phyloP scores from a whole-genome alignment of 352 stramenopile genomes.

The Detonula confervacea region DNA sequence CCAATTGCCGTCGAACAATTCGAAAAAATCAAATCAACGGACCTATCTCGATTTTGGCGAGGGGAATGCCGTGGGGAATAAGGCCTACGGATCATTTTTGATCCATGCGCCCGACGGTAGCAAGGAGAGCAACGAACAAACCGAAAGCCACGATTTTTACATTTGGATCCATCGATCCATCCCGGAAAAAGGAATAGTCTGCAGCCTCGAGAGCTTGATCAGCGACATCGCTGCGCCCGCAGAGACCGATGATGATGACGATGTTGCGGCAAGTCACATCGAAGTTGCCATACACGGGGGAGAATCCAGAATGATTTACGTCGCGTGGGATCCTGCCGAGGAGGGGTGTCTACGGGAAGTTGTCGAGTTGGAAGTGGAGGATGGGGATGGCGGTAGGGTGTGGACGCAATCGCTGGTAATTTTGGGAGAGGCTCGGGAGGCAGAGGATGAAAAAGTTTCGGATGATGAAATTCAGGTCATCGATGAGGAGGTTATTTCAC shows the following conservation, averaged over 20 bases:
- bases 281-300: not conserved
- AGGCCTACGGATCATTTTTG: constrained; percentile 7
- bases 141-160: not conserved
- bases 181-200: not conserved
- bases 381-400: not conserved
- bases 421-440: not conserved
- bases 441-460: not conserved
- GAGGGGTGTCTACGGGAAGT: constrained; percentile 15
- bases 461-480: not conserved
- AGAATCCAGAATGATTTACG: constrained; percentile 10
- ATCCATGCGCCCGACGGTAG: constrained; percentile 8
- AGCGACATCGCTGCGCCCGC: not conserved
- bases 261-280: not conserved
- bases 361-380: not conserved
- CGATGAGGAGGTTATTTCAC: not conserved
- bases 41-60: constrained; percentile 23
- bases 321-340: constrained; percentile 5
- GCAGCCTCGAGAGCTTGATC: too few species aligned
- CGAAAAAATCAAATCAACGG: not conserved
- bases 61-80: constrained; percentile 1
- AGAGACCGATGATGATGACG: not conserved
- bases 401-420: constrained; percentile 5
- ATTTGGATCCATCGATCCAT: not conserved
- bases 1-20: not conserved
- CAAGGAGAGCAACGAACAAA: too few species aligned